phyloP scores from a whole-genome alignment of 768 basidiomycete genomes.

The Kondoa subrosea region DNA sequence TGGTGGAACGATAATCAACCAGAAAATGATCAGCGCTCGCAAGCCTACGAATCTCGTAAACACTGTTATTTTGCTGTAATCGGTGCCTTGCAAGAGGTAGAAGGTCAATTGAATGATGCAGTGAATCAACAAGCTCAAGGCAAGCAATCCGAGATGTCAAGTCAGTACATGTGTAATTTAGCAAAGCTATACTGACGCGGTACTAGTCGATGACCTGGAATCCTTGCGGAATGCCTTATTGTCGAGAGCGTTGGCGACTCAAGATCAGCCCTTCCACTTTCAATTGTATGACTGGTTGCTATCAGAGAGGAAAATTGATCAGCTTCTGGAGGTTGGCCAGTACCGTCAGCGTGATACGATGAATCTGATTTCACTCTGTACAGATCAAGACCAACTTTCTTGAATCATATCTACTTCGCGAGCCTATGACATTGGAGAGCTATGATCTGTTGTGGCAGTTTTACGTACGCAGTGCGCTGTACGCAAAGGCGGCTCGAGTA shows the following conservation, averaged over 20 bases:
- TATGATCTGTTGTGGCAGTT: slow-evolving; percentile 90
- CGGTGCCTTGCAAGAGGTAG: slow-evolving; percentile 63
- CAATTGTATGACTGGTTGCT: slow-evolving; percentile 91
- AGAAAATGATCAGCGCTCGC: slow-evolving; percentile 44
- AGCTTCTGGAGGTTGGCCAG: slow-evolving; percentile 61
- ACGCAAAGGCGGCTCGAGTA: slow-evolving; percentile 71
- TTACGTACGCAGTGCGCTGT: slow-evolving; percentile 80
- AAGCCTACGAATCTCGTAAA: slow-evolving; percentile 46
- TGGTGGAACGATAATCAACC: slow-evolving; percentile 54
- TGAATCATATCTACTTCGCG: slow-evolving; percentile 67
- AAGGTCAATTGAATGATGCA: slow-evolving; percentile 42
- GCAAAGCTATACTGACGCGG: background rate
- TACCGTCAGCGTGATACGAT: background rate
- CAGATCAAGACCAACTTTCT: slow-evolving; percentile 33
- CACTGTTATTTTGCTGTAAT: slow-evolving; percentile 69
- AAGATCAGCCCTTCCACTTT: slow-evolving; percentile 87
- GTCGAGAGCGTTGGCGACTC: slow-evolving; percentile 61
- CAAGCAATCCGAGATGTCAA: background rate
- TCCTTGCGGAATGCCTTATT: slow-evolving; percentile 68
- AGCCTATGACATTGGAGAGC: slow-evolving; percentile 62
- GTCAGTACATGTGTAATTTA: background rate
- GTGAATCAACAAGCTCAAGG: slow-evolving; percentile 19
- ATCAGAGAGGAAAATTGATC: slow-evolving; percentile 57
- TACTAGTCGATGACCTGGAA: slow-evolving; percentile 44
- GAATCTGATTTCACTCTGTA: background rate